A percentile compares a stretch with the other conserved stretches of the same genome.
These are phyloP conservation scores for Daldinia vernicosa DNA, from an alignment of 495 filamentous ascomycete genomes.

Conservation along the genomic window DNA sequence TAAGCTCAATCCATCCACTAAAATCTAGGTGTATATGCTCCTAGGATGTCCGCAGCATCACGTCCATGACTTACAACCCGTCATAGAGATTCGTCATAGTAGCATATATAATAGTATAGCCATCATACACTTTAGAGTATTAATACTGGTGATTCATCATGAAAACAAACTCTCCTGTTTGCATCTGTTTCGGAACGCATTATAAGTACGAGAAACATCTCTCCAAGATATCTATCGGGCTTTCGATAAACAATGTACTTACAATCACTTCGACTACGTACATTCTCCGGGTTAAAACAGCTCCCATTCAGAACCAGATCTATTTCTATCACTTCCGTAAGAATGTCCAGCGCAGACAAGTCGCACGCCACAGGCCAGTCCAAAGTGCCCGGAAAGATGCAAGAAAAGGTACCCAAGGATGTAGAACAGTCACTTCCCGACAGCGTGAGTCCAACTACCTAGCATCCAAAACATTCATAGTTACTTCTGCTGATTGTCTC, in stretches of 20 bases:
- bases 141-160: conserved; percentile 23
- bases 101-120: not conserved
- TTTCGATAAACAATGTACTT: conserved; percentile 11
- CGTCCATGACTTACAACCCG: not conserved
- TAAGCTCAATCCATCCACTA: not conserved
- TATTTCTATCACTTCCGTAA: conserved; percentile 3
- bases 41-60: not conserved
- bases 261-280: conserved; percentile 19
- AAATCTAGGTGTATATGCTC: not conserved
- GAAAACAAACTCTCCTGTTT: not conserved
- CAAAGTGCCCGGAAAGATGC: conserved; percentile 26
- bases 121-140: conserved; percentile 9
- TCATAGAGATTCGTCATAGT: conserved; percentile 12
- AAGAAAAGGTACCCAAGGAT: conserved; percentile 23
- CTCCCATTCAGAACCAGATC: not conserved
- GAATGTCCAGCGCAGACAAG: conserved; percentile 30
- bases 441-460: not conserved
- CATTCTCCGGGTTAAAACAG: not conserved
- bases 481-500: not conserved
- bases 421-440: conserved; percentile 20
- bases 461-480: not conserved
- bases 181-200: not conserved
- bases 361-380: conserved; percentile 28
- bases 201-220: conserved; percentile 19
- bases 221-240: not conserved